Evolutionary conservation across 129 eudicot species (phyloP).

Genomic region (Heracleum sosnowskyi): DNA sequence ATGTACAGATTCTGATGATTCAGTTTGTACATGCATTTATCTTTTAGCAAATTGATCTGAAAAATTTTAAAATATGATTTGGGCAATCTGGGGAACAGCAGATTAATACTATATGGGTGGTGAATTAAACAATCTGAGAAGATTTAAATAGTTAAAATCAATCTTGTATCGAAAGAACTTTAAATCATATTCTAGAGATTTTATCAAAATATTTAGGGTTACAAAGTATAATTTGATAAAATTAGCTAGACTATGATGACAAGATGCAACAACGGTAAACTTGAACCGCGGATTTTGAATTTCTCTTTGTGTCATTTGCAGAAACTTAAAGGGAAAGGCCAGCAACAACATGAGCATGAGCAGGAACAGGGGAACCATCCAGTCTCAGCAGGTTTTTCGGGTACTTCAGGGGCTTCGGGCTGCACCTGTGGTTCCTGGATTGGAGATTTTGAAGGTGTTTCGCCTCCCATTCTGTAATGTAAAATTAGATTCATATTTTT

Average conservation of each 20-base stretch:
- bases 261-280: background rate
- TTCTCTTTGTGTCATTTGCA: background rate
- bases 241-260: background rate
- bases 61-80: background rate
- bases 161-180: too few species aligned
- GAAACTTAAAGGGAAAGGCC: background rate
- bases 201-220: background rate
- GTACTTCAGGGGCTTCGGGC: conserved; percentile 19
- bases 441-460: conserved; percentile 26
- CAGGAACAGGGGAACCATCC: conserved; percentile 50
- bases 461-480: conserved; percentile 43
- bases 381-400: conserved; percentile 29
- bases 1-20: background rate
- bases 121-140: background rate
- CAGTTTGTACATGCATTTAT: background rate
- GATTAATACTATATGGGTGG: background rate
- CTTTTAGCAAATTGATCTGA: background rate
- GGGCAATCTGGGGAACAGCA: background rate
- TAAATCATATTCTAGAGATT: background rate
- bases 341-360: conserved; percentile 5
- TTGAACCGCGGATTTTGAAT: background rate
- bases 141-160: background rate
- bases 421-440: conserved; percentile 15
- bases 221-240: background rate
- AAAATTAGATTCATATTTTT: too few species aligned